Evolutionary conservation across 345 rosid genomes (phyloP), one percentile per base, ranked within the genome.

Genomic region (Camelina neglecta): DNA sequence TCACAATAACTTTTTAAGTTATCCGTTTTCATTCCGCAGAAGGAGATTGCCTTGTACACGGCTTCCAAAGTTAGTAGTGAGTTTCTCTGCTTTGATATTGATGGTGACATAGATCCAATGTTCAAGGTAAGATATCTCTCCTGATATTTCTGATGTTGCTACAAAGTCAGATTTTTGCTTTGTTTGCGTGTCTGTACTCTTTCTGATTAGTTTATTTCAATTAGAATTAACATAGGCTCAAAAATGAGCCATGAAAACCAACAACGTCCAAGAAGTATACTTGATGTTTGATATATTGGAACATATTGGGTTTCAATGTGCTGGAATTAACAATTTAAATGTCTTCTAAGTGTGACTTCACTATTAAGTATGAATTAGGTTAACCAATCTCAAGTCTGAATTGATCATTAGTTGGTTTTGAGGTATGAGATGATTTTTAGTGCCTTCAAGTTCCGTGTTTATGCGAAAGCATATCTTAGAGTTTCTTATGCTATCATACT

Each of bases 11-110:
- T 16, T 57, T 45, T 75, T 16, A 78, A 49, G 44, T 65, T 64
- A 16, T 36, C 21, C 31, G 15, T 55, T 73, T 82, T 31, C 53
- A 71, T 63, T 74, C 67, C 82, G 92, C 95, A 94, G 98, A 94
- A 94, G 81, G 98, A 92, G 86, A 81, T 94, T 78, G 98, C 95
- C 73, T 84, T 94, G 71, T 94, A 94, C 65, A 94, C 96, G 0
- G 98, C 98, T 84, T 88, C 89, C 50, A 94, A 90, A 80, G 68
- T 81, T 76, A 86, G 78, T 79, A 86, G 81, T 82, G 98, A 92
- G 49, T 94, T 92, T 69, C 74, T 83, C 75, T 92, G 92, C 93
- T 94, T 92, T 83, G 93, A 94, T 80, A 85, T 94, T 66, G 98
- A 94, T 82, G 89, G 92, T 74, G 98, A 94, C 79, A 81, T 94